These are phyloP conservation scores for Trichoderma oligosporum DNA, from an alignment of 2,329 filamentous ascomycete genomes.

Conservation along the genomic window DNA sequence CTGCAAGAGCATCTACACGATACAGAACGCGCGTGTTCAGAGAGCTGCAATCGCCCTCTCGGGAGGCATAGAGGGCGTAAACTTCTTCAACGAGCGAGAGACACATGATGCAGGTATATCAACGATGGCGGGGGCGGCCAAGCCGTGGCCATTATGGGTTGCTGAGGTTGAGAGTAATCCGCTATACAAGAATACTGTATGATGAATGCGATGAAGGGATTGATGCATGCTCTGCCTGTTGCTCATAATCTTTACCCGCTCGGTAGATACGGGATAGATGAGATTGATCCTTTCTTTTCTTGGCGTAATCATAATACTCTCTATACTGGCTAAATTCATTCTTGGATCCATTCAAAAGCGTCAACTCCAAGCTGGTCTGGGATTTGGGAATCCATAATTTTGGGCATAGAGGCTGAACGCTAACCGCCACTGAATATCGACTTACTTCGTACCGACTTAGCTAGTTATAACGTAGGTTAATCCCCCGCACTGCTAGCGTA, in stretches of 20 bases:
- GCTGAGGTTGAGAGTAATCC: slow-evolving; percentile 5
- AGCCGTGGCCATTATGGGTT: slow-evolving; percentile 16
- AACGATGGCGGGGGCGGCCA: slow-evolving; percentile 5
- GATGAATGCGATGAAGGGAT: neutral
- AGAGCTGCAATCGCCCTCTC: neutral
- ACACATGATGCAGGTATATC: neutral
- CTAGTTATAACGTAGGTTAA: neutral
- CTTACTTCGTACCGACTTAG: neutral
- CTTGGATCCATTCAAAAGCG: too few relatives aligned
- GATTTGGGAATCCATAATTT: too few relatives aligned
- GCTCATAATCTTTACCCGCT: neutral
- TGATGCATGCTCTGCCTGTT: too few relatives aligned
- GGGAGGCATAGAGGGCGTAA: neutral
- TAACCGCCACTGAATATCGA: slow-evolving; percentile 2
- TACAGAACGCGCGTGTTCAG: slow-evolving; percentile 12
- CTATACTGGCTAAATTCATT: too few relatives aligned
- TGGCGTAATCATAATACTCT: slow-evolving; percentile 1
- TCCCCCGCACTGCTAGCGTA: slow-evolving; percentile 3
- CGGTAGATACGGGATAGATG: neutral
- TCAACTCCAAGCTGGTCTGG: too few relatives aligned
- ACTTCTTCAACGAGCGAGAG: slow-evolving; percentile 8
- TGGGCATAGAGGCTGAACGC: neutral
- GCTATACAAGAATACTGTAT: slow-evolving; percentile 7
- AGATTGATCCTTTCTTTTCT: too few relatives aligned
- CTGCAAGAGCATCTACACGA: slow-evolving; percentile 10